Base-by-base conservation (phyloP, 2,329 filamentous ascomycete genomes). In the Ampelomyces quisqualis region DNA sequence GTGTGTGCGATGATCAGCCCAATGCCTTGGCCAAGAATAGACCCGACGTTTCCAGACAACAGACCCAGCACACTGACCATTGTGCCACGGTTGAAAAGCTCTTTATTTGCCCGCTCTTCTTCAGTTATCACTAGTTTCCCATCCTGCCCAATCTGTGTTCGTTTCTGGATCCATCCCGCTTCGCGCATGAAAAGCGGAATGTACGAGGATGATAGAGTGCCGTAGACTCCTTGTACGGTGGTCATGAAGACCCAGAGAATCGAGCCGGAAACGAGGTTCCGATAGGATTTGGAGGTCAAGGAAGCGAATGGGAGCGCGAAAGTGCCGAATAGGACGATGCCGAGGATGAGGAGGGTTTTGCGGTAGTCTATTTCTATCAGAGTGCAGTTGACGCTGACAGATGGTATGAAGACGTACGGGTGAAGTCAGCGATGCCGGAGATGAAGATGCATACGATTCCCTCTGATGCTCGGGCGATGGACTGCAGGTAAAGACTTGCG, bases 161-260 rank as follows among this genome's bases (percentile, higher is more conserved):
- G 27, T 2, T 19, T 18, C 7, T 38, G 47, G 8, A 45, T 44
- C 29, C 44, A 48, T 11, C 47, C 49, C 3, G 43, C 38, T 17
- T 49, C 45, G 7, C 51, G 51, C 51, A 54, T 54, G 34, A 54
- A 54, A 11, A 54, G 49, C 4, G 51, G 51, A 14, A 54, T 54
- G 17, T 54, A 54, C 13, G 51, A 54, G 3, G 41, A 44, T 34
- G 49, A 49, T 3, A 52, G 45, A 10, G 51, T 47, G 7, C 41
- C 48, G 32, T 54, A 54, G 9, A 52, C 43, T 1, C 51, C 51
- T 37, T 47, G 40, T 7, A 47, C 42, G 1, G 49, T 52, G 2
- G 49, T 47, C 11, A 51, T 28, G 15, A 48, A 39, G n/a, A 45
- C 46, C 32, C 45, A 53, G 9, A 51, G 31, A 6, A 42, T 29